Evolutionary conservation across 176 grass and related monocot genomes (phyloP).

Genomic region (Secale cereale): DNA sequence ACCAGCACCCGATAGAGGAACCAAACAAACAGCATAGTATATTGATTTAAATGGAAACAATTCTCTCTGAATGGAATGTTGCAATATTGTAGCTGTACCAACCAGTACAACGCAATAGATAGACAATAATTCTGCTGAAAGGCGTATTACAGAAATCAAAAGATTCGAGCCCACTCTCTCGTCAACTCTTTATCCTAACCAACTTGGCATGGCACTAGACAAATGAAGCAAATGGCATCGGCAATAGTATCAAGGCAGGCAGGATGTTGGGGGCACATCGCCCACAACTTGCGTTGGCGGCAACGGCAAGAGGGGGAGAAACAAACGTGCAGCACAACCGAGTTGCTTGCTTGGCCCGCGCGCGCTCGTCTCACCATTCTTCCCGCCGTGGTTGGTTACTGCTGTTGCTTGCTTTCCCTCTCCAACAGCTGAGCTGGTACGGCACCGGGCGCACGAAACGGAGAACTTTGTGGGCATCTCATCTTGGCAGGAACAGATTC

Average conservation of each 20-base stretch:
- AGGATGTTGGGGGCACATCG: background rate
- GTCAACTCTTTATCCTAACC: slow-evolving; percentile 31
- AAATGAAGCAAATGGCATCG: background rate
- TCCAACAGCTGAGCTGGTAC: background rate
- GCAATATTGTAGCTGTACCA: background rate
- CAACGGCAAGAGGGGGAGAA: background rate
- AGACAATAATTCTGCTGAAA: background rate
- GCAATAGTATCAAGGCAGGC: background rate
- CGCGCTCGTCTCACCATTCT: background rate
- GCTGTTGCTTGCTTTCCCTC: background rate
- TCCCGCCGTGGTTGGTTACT: background rate
- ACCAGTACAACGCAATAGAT: slow-evolving; percentile 1
- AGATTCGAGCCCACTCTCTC: background rate
- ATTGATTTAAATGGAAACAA: background rate
- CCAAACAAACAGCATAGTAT: background rate
- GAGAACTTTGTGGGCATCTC: slow-evolving; percentile 31
- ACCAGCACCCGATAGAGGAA: background rate
- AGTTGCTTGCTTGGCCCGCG: slow-evolving; percentile 42
- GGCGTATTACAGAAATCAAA: background rate
- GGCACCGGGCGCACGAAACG: slow-evolving; percentile 26
- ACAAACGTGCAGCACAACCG: background rate
- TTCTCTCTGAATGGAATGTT: slow-evolving; percentile 17
- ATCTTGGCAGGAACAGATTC: background rate
- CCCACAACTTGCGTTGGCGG: background rate
- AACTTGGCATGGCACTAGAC: slow-evolving; percentile 12